A percentile compares a stretch with the other conserved stretches of the same genome.
Evolutionary conservation across 306 rosid genomes (phyloP).

Genomic region (Astragalus membranaceus): DNA sequence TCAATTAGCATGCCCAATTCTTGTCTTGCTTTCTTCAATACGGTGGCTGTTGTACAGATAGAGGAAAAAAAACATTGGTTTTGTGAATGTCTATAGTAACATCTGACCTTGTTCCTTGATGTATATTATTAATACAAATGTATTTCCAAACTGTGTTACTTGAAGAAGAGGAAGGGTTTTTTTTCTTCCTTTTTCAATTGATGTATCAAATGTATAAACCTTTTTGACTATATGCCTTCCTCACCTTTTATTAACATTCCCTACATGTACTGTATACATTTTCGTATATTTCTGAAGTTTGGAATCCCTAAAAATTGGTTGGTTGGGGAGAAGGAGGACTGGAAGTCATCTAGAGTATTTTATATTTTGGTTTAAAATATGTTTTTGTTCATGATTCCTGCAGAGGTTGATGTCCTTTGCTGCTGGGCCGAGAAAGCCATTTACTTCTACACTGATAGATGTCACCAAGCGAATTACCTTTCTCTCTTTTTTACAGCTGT

Average conservation of each 20-base stretch:
- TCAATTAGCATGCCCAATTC: background rate
- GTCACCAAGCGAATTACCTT: background rate
- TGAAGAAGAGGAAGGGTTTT: background rate
- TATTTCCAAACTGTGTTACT: background rate
- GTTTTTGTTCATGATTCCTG: slow-evolving; percentile 32
- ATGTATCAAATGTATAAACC: background rate
- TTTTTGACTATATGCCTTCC: background rate
- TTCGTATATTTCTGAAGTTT: background rate
- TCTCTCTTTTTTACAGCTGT: background rate
- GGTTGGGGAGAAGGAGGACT: background rate
- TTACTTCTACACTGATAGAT: slow-evolving; percentile 26
- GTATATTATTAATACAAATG: background rate
- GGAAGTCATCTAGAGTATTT: background rate
- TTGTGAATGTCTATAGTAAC: background rate
- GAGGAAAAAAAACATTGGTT: background rate
- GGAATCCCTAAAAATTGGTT: background rate
- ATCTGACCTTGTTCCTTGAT: slow-evolving; percentile 14
- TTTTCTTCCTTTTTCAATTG: background rate
- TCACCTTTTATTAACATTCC: background rate
- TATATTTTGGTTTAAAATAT: slow-evolving; percentile 22
- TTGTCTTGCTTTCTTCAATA: background rate
- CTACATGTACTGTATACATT: background rate
- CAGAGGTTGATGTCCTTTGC: slow-evolving; percentile 43
- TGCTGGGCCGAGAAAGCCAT: slow-evolving; percentile 36
- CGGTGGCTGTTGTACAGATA: background rate